Conservation (phyloP, 805 yeast species). For the Kodamaea lidongshanica region DNA sequence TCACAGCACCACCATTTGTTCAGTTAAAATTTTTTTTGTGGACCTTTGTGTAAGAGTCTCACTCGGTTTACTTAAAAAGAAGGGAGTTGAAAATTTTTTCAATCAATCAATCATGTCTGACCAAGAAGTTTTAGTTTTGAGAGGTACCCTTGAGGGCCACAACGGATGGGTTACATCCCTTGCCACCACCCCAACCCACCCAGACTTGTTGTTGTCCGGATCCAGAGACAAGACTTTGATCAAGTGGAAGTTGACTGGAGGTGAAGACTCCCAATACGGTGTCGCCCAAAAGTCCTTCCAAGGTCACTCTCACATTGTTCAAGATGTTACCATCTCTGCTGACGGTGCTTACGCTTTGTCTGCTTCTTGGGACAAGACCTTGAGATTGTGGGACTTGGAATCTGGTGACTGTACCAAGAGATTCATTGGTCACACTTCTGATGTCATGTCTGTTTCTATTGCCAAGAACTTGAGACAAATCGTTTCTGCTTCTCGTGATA, state of each 20-base stretch:
- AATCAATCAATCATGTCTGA: constrained; percentile 49
- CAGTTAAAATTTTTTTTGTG: neutral
- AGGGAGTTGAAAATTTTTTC: constrained; percentile 6
- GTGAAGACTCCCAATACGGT: constrained; percentile 91
- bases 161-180: constrained; percentile 92
- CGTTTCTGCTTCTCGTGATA: constrained; percentile 98
- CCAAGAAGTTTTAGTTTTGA: constrained; percentile 96
- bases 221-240: constrained; percentile 98
- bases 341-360: constrained; percentile 98
- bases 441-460: constrained; percentile 94
- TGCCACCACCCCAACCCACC: constrained; percentile 97
- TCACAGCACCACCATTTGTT: constrained; percentile 12
- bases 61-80: no score
- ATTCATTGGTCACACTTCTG: constrained; percentile 97
- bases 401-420: constrained; percentile 91
- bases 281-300: constrained; percentile 93
- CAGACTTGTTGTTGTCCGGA: constrained; percentile 95
- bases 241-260: constrained; percentile 95
- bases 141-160: constrained; percentile 97
- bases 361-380: constrained; percentile 99
- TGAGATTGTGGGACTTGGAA: constrained; percentile 96
- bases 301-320: constrained; percentile 99
- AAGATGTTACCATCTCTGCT: constrained; percentile 95
- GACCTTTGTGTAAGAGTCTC: constrained; percentile 1
- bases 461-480: constrained; percentile 95